Conservation (phyloP, 306 rosid species). For the Sindora glabra region DNA sequence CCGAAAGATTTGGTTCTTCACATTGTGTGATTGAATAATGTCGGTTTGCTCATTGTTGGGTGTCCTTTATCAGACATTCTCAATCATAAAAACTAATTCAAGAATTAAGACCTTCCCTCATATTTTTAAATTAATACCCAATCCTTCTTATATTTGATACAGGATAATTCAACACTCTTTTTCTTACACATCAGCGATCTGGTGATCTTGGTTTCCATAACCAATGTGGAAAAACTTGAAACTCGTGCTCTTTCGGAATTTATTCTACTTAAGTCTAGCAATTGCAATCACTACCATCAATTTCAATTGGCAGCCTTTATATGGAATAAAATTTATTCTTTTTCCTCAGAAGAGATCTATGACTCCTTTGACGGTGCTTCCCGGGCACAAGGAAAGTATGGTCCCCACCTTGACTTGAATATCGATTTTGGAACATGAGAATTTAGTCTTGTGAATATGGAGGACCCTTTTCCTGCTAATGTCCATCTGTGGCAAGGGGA, state of each 20-base stretch:
- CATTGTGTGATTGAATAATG: background rate
- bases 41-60: background rate
- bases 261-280: background rate
- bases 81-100: no score
- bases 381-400: constrained; percentile 61
- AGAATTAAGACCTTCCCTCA: no score
- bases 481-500: constrained; percentile 93
- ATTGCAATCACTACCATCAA: background rate
- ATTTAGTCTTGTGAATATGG: constrained; percentile 58
- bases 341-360: background rate
- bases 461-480: constrained; percentile 61
- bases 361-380: constrained; percentile 18
- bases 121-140: no score
- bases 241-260: background rate
- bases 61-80: no score
- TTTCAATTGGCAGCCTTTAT: background rate
- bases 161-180: no score
- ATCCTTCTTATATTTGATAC: no score
- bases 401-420: constrained; percentile 52
- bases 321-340: background rate
- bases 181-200: no score
- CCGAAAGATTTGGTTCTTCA: background rate
- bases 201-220: no score
- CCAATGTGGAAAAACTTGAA: no score
- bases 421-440: constrained; percentile 81